Evolutionary conservation across 176 grass and related monocot species (phyloP), one percentile per base, ranked within the genome.

Genomic region (Oryza longistaminata): DNA sequence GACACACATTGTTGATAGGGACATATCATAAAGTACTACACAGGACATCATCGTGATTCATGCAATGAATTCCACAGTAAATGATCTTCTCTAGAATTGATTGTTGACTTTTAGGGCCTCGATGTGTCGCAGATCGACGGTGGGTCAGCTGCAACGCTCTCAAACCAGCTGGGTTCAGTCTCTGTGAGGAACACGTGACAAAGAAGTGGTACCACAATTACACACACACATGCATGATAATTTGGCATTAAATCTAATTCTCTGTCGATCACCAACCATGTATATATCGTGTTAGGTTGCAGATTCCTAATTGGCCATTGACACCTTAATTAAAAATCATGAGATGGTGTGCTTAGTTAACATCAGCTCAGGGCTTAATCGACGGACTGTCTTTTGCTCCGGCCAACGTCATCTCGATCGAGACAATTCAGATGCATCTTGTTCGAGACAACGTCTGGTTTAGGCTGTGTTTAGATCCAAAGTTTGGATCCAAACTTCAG

Each of bases 61-160:
- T 78, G 75, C 62, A 58, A n/a, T 26, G 15, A 29, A 42, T 64
- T 78, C 55, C 39, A 39, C 75, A 2, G 44, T 22, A 71, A 79
- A 66, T 15, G 49, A 75, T 43, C 70, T 24, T 26, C 21, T 58
- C 17, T 58, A 58, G 53, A 58, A 58, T 58, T 9, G 53, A 34
- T 55, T 37, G 21, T 77, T 37, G 13, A 29, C 26, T 2, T 24
- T 19, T 3, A 39, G 37, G 7, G 37, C 60, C 22, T 78, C 58
- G 22, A 78, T 64, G 58, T 22, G 34, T 26, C 40, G 7, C 0
- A 64, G 13, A 14, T 22, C 46, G 19, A 58, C 21, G 7, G 53
- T n/a, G 53, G 53, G 19, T 58, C 53, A 58, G 17, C 53, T 9
- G 53, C 53, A 58, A 58, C 53, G 17, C 53, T 58, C 53, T 58